Evolutionary conservation across 805 yeast genomes (phyloP).

Genomic region (Debaryomyces prosopidis): DNA sequence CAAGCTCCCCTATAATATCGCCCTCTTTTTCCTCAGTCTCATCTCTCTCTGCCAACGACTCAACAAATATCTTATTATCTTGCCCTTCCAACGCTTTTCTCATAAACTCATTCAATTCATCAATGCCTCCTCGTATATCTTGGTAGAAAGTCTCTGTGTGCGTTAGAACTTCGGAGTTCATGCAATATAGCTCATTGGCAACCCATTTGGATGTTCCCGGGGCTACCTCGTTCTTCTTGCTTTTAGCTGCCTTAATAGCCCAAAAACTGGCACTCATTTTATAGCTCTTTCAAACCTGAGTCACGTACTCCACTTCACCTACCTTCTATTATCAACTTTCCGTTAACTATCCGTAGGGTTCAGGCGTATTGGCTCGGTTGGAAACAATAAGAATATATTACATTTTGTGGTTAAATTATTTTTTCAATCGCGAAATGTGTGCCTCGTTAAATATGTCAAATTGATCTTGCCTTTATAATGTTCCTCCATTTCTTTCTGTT

Average conservation of each 20-base stretch:
- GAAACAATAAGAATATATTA: background rate
- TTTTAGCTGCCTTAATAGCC: slow-evolving; percentile 35
- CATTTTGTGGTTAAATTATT: background rate
- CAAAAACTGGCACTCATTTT: slow-evolving; percentile 21
- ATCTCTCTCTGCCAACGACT: background rate
- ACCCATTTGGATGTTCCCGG: slow-evolving; percentile 59
- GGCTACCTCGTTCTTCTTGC: slow-evolving; percentile 24
- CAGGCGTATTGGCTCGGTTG: background rate
- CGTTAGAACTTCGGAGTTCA: slow-evolving; percentile 34
- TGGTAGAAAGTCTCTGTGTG: slow-evolving; percentile 41
- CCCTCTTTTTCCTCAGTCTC: background rate
- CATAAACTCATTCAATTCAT: slow-evolving; percentile 45
- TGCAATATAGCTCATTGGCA: slow-evolving; percentile 35
- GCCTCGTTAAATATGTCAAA: background rate
- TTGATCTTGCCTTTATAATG: no score
- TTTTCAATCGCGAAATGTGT: background rate
- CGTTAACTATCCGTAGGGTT: background rate
- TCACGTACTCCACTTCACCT: background rate
- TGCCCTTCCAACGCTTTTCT: slow-evolving; percentile 24
- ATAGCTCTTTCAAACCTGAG: slow-evolving; percentile 1
- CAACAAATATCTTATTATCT: slow-evolving; percentile 1
- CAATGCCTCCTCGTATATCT: slow-evolving; percentile 38
- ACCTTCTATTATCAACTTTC: background rate
- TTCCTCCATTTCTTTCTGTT: no score
- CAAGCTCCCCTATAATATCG: background rate